Percentiles rank a stretch among this genome's conserved stretches.
Conservation (phyloP, 129 eudicot species). For the Rutidosis leptorrhynchoides region DNA sequence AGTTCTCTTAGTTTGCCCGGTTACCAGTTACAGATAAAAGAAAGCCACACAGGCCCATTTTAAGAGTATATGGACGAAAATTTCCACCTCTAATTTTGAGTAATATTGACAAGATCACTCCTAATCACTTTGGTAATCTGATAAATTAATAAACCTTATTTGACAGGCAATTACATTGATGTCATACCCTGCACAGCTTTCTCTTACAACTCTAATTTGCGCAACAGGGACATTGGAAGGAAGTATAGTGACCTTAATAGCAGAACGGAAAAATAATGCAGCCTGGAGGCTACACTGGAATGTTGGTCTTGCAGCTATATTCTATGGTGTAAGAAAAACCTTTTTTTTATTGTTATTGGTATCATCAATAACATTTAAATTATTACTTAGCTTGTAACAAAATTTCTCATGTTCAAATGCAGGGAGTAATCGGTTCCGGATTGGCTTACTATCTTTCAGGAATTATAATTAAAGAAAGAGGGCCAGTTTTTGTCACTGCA, state of each 20-base stretch:
- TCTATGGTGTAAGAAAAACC: constrained; percentile 47
- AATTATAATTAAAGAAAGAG: constrained; percentile 61
- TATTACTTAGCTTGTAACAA: neutral
- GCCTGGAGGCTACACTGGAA: constrained; percentile 41
- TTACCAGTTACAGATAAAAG: neutral
- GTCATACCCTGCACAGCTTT: constrained; percentile 54
- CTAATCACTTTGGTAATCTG: neutral
- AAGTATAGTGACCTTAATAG: constrained; percentile 37
- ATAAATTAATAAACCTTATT: neutral
- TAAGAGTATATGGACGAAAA: neutral
- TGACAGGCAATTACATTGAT: constrained; percentile 44
- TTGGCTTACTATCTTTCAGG: constrained; percentile 69
- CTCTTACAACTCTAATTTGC: constrained; percentile 49
- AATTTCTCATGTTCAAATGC: constrained; percentile 27
- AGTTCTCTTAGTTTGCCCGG: neutral
- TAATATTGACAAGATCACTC: too few species aligned
- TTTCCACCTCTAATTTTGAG: constrained; percentile 1
- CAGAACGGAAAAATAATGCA: constrained; percentile 38
- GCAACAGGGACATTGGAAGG: constrained; percentile 46
- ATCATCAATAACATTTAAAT: neutral
- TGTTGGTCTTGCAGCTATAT: constrained; percentile 43
- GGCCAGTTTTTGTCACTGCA: constrained; percentile 88
- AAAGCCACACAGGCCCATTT: neutral
- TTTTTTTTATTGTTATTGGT: neutral
- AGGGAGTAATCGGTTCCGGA: constrained; percentile 87